Conservation (phyloP, 2,329 filamentous ascomycete genomes). For the Rhynchosporium agropyri region DNA sequence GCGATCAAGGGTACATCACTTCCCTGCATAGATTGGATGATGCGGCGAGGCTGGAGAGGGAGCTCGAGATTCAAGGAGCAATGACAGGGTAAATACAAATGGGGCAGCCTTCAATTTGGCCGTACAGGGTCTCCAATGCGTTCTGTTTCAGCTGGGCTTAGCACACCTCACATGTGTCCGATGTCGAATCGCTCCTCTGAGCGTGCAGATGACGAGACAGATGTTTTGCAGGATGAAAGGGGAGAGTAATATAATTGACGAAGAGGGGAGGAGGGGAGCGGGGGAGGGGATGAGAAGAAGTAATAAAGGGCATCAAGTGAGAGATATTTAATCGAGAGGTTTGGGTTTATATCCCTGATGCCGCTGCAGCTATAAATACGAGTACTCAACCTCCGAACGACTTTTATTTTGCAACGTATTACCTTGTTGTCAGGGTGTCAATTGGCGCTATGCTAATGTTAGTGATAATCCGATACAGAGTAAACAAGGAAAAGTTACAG, state of each 20-base stretch:
- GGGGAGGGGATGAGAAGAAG: conserved; percentile 1
- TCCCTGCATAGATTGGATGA: conserved; percentile 26
- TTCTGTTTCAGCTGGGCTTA: conserved; percentile 25
- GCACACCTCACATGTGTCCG: conserved; percentile 14
- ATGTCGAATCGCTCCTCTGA: conserved; percentile 23
- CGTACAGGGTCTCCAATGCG: conserved; percentile 19
- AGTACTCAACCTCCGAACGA: background rate
- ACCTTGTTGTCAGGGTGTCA: conserved; percentile 21
- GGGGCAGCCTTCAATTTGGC: conserved; percentile 17
- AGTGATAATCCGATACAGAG: background rate
- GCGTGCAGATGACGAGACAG: conserved; percentile 12
- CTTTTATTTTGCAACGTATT: conserved; percentile 19
- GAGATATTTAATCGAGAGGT: background rate
- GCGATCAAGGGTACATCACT: conserved; percentile 26
- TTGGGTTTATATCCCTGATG: conserved; percentile 8
- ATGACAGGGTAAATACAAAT: conserved; percentile 10
- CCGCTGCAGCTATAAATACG: conserved; percentile 1
- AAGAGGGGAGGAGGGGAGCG: conserved; percentile 1
- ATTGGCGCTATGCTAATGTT: conserved; percentile 16
- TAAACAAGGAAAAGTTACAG: conserved; percentile 18
- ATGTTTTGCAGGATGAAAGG: background rate
- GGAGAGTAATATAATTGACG: background rate
- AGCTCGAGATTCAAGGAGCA: conserved; percentile 3
- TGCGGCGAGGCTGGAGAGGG: conserved; percentile 11
- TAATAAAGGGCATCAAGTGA: background rate